Percentiles rank a stretch among this genome's conserved stretches.
These are phyloP conservation scores for Salix dunnii DNA, from an alignment of 345 rosid species.

Conservation along the genomic window DNA sequence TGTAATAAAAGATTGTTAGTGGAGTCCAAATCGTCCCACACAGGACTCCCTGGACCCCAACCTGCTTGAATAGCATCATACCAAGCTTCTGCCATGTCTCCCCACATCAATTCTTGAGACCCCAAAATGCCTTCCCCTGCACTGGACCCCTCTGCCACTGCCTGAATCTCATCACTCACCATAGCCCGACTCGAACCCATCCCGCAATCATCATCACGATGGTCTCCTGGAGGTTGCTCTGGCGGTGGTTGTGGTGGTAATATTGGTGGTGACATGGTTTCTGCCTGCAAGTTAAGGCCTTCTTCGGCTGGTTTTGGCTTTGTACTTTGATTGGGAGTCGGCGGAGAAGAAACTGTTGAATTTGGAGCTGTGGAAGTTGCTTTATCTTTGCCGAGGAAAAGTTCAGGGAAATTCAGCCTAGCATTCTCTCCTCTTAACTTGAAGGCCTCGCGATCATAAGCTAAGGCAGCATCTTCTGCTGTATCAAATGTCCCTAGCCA, in stretches of 20 bases:
- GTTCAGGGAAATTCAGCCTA: constrained; percentile 83
- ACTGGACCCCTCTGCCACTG: constrained; percentile 17
- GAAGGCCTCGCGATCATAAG: constrained; percentile 87
- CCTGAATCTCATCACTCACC: constrained; percentile 25
- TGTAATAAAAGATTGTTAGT: constrained; percentile 41
- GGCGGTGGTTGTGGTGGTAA: constrained; percentile 6
- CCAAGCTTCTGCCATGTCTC: constrained; percentile 82
- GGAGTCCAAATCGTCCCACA: constrained; percentile 85
- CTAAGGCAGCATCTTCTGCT: constrained; percentile 90
- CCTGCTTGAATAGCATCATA: constrained; percentile 71
- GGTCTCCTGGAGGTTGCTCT: constrained; percentile 21
- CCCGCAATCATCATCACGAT: constrained; percentile 38
- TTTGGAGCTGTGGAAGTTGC: constrained; percentile 26
- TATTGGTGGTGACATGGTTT: constrained; percentile 4
- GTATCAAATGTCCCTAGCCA: constrained; percentile 96
- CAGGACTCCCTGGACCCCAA: constrained; percentile 90
- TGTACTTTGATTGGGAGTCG: constrained; percentile 21
- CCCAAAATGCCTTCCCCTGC: constrained; percentile 30
- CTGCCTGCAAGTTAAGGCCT: constrained; percentile 19
- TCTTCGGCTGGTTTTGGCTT: constrained; percentile 23
- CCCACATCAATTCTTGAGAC: constrained; percentile 54
- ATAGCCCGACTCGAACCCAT: constrained; percentile 34
- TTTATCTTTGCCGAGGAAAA: constrained; percentile 56
- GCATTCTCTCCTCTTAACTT: constrained; percentile 84
- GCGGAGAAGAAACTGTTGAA: constrained; percentile 28